Conservation (phyloP, 495 filamentous ascomycete species). For the Podospora pseudocomata region DNA sequence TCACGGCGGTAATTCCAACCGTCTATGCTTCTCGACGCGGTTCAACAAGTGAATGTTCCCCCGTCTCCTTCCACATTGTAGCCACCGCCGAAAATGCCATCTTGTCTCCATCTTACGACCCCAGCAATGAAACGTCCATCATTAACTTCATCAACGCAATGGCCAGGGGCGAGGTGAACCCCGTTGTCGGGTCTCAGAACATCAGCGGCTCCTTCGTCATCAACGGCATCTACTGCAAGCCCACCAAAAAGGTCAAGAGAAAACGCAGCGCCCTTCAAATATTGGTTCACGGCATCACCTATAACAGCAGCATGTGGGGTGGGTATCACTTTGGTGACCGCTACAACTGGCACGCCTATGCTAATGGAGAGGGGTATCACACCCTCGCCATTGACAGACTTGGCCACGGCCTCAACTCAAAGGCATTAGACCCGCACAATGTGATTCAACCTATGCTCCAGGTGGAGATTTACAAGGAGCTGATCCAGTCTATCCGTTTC, state of each 20-base stretch:
- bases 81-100: not conserved
- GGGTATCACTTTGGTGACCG: slow-evolving; percentile 11
- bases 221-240: slow-evolving; percentile 19
- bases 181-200: not conserved
- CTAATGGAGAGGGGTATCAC: slow-evolving; percentile 21
- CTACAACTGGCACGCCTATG: slow-evolving; percentile 22
- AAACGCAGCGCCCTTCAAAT: slow-evolving; percentile 17
- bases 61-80: not conserved
- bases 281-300: slow-evolving; percentile 27
- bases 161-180: not conserved
- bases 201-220: slow-evolving; percentile 14
- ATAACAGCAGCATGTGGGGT: slow-evolving; percentile 24
- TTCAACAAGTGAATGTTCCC: not conserved
- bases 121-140: not conserved
- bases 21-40: not conserved
- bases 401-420: not conserved
- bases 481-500: not conserved
- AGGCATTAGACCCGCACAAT: not conserved
- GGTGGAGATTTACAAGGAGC: not conserved
- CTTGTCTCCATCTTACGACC: not conserved
- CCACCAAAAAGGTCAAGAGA: not conserved
- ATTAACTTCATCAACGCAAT: not conserved
- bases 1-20: not conserved
- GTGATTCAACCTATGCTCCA: not conserved
- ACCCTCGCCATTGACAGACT: slow-evolving; percentile 28